phyloP scores from a whole-genome alignment of 192 early-diverging fungal species.

The Rhizoclosmatium globosum region DNA sequence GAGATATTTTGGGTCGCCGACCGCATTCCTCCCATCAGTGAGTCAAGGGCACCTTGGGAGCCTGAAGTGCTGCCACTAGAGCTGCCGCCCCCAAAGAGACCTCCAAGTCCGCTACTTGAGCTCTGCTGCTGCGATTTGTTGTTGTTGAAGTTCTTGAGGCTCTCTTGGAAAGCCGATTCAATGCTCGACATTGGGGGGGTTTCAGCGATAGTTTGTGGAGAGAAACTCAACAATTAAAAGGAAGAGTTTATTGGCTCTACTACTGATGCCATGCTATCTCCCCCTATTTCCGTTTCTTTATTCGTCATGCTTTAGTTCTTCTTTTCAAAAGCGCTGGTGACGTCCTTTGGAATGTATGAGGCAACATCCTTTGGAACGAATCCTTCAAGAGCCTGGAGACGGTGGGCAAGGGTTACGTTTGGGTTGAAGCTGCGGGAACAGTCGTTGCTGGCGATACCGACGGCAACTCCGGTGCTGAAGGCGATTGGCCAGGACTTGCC shows the following conservation, averaged over 20 bases:
- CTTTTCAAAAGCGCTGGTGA: not conserved
- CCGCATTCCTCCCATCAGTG: constrained; percentile 48
- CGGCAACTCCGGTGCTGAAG: constrained; percentile 29
- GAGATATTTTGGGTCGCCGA: constrained; percentile 51
- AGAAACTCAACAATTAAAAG: too few relatives aligned
- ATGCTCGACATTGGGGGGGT: constrained; percentile 4
- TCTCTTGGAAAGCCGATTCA: constrained; percentile 22
- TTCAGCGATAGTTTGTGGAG: not conserved
- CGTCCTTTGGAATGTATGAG: not conserved
- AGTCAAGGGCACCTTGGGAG: constrained; percentile 27
- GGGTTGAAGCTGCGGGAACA: constrained; percentile 38
- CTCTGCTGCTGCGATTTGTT: constrained; percentile 1
- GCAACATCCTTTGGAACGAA: constrained; percentile 13
- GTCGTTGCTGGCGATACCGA: constrained; percentile 30
- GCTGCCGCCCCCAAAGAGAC: constrained; percentile 16
- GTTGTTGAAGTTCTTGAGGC: constrained; percentile 28
- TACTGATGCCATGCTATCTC: too few relatives aligned
- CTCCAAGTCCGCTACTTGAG: not conserved
- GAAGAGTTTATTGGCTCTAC: too few relatives aligned
- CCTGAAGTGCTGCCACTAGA: not conserved
- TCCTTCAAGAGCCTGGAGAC: constrained; percentile 26
- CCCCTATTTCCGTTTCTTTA: too few relatives aligned
- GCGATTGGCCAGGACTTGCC: constrained; percentile 39
- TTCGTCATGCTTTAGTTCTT: not conserved
- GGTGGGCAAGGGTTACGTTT: constrained; percentile 29